A percentile compares a stretch with the other conserved stretches of the same genome.
These are phyloP conservation scores for Pseudomonodictys pantanalensis DNA, from an alignment of 495 filamentous ascomycete species.

Conservation along the genomic window DNA sequence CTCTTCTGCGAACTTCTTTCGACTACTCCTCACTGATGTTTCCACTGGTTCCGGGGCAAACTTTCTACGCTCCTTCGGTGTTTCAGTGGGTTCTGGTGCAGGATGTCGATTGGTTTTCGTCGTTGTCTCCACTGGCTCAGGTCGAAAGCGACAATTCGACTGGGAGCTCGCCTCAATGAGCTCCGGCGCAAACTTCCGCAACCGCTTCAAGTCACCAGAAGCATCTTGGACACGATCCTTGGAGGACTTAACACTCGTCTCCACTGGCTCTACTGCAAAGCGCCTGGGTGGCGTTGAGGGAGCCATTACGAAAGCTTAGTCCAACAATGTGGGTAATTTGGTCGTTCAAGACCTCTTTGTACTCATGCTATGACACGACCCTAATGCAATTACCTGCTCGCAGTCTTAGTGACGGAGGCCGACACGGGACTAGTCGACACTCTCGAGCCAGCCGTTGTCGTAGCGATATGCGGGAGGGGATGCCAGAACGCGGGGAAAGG, in stretches of 20 bases:
- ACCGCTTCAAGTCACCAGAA: not conserved
- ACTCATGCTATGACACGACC: conserved; percentile 8
- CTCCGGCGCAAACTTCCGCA: conserved; percentile 19
- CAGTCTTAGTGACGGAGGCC: not conserved
- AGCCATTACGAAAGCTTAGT: not conserved
- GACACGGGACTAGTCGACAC: conserved; percentile 2
- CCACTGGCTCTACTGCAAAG: conserved; percentile 39
- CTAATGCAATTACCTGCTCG: not conserved
- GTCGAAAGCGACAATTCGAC: not conserved
- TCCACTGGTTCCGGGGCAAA: conserved; percentile 34
- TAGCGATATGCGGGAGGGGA: conserved; percentile 3
- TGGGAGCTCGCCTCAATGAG: not conserved
- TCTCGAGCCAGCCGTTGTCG: conserved; percentile 15
- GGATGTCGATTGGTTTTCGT: not conserved
- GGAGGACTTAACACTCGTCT: conserved; percentile 37
- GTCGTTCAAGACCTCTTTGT: conserved; percentile 11
- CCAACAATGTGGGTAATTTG: not conserved
- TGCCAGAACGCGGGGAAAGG: conserved; percentile 24
- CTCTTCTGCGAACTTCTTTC: conserved; percentile 27
- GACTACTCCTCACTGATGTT: conserved; percentile 21
- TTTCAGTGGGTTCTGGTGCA: no score
- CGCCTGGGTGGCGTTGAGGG: conserved; percentile 28
- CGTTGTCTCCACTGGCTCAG: not conserved
- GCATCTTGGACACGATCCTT: no score
- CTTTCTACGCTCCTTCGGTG: no score